phyloP scores from a whole-genome alignment of 2,329 filamentous ascomycete species.

The Sordariomycetes sp. region DNA sequence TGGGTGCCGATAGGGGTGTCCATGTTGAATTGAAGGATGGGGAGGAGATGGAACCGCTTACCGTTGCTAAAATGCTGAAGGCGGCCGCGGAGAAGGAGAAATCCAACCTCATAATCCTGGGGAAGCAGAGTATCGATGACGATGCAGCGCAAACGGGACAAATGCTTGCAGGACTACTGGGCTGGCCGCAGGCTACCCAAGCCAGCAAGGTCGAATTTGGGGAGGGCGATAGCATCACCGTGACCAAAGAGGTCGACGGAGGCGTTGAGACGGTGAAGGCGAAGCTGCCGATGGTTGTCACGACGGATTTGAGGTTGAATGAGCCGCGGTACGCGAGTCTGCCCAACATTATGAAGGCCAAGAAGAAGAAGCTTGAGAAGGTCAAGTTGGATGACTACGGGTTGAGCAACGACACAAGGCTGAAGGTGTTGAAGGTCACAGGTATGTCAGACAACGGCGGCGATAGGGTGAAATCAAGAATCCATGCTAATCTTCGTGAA shows the following conservation, averaged over 20 bases:
- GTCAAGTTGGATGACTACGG: constrained; percentile 77
- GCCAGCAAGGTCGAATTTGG: constrained; percentile 75
- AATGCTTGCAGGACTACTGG: constrained; percentile 89
- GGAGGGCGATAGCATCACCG: constrained; percentile 59
- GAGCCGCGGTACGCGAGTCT: constrained; percentile 90
- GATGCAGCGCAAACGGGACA: constrained; percentile 93
- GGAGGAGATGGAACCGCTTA: constrained; percentile 75
- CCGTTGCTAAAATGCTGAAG: constrained; percentile 83
- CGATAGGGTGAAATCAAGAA: neutral
- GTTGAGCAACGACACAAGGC: constrained; percentile 60
- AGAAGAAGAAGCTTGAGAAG: constrained; percentile 99
- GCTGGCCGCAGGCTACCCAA: constrained; percentile 93
- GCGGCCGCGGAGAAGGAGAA: constrained; percentile 75
- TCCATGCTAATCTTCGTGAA: constrained; percentile 3
- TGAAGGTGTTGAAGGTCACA: constrained; percentile 86
- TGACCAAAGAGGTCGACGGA: constrained; percentile 90
- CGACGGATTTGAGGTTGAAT: constrained; percentile 88
- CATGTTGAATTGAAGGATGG: constrained; percentile 75
- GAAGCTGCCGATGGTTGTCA: constrained; percentile 86
- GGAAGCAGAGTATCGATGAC: constrained; percentile 98
- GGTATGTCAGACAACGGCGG: constrained; percentile 39
- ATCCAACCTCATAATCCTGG: constrained; percentile 84
- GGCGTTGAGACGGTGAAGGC: constrained; percentile 83
- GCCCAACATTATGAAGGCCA: constrained; percentile 99
- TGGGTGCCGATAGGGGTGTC: constrained; percentile 89